Base-by-base conservation (phyloP, 345 rosid species). In the Clausena lansium region DNA sequence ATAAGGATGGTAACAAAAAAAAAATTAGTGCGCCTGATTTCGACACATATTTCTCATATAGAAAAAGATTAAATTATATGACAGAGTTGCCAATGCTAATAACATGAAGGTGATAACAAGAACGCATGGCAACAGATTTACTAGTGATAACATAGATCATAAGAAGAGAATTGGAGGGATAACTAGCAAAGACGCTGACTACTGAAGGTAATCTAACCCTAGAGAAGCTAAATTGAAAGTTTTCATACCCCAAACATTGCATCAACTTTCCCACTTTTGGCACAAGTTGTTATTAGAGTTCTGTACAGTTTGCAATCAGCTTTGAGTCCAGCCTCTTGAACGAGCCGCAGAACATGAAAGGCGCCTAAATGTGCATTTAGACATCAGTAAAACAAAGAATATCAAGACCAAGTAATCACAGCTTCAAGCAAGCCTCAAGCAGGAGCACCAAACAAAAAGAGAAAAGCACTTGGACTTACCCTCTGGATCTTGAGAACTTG, bases 201-300 rank as follows among this genome's bases (percentile, higher is more conserved):
- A 41, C 14, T 33, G 45, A 55, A 57, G 50, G 32, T 14, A 72
- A 28, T 60, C 57, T 9, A 41, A 74, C 36, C 55, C 27, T n/a
- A 65, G 72, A 81, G 47, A 76, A 77, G 73, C 55, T 11, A 81
- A 61, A 71, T 41, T 75, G 59, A 80, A 75, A 86, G 81, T 70
- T 69, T 64, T 62, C 81, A 64, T 86, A 95, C 98, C 88, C 92
- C 94, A 82, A 93, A 95, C 99, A 95, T 95, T 83, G 93, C 82
- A 83, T 95, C 99, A 28, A 95, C 98, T 90, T 92, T 92, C 76
- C 99, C 94, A 73, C 98, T 86, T 87, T 93, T 95, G 66, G 93
- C 99, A 85, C 93, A 93, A 64, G 96, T 89, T 79, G 99, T 91
- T 85, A 95, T 93, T 70, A 95, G 85, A 74, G 98, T 93, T 57